Conservation (phyloP, 768 basidiomycete genomes). For the Pisolithus orientalis region DNA sequence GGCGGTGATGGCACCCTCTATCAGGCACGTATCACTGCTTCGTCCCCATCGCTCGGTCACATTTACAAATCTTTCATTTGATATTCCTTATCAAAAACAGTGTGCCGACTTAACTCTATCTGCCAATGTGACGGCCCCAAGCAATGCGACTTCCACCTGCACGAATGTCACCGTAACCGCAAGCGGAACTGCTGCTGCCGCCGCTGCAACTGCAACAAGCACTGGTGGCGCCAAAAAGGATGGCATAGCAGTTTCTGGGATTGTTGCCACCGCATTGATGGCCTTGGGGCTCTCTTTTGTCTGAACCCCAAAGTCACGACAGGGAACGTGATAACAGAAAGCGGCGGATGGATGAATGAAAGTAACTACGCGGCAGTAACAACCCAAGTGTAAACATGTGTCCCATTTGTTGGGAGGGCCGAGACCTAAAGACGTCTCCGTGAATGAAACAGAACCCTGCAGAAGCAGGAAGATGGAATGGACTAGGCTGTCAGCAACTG, state of each 20-base stretch:
- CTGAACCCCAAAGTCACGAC: slow-evolving; percentile 13
- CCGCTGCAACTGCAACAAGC: slow-evolving; percentile 11
- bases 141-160: slow-evolving; percentile 31
- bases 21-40: slow-evolving; percentile 39
- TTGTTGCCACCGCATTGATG: slow-evolving; percentile 7
- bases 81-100: slow-evolving; percentile 29
- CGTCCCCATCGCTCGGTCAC: background rate
- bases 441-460: background rate
- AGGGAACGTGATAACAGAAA: background rate
- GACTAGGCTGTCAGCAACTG: background rate
- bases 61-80: background rate
- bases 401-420: background rate
- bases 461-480: background rate
- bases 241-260: slow-evolving; percentile 1
- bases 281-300: slow-evolving; percentile 4
- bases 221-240: slow-evolving; percentile 15
- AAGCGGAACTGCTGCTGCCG: slow-evolving; percentile 2
- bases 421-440: background rate
- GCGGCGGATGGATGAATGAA: background rate
- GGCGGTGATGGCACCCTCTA: slow-evolving; percentile 70
- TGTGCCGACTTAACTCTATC: slow-evolving; percentile 77
- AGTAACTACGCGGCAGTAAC: background rate
- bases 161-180: slow-evolving; percentile 24
- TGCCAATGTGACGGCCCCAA: slow-evolving; percentile 42
- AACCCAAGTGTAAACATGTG: background rate